These are phyloP conservation scores for Primulina tabacum DNA, from an alignment of 257 asterid genomes.

Conservation along the genomic window DNA sequence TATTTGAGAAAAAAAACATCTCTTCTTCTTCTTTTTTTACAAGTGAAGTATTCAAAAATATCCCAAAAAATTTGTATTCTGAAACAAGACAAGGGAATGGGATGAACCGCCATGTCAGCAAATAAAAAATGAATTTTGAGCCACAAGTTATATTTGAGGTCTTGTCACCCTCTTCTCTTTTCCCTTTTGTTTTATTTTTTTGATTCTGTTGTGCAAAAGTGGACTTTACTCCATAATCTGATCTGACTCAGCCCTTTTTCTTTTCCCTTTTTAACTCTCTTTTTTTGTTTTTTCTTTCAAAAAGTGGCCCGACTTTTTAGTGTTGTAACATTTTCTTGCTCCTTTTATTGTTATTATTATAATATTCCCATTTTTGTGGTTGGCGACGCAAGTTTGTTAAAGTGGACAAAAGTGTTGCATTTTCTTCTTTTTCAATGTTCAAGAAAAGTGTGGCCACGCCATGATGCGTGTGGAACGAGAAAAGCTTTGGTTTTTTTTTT, in stretches of 20 bases:
- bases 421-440: background rate
- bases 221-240: conserved; percentile 42
- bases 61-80: background rate
- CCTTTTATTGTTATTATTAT: background rate
- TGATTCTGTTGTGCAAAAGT: conserved; percentile 44
- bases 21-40: too few relatives aligned
- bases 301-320: conserved; percentile 24
- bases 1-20: background rate
- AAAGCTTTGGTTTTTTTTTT: too few relatives aligned
- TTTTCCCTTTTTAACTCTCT: background rate
- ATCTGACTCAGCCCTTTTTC: conserved; percentile 48
- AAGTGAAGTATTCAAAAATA: background rate
- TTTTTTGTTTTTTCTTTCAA: conserved; percentile 8
- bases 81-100: conserved; percentile 19
- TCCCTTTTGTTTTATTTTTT: conserved; percentile 35
- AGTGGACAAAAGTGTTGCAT: conserved; percentile 11
- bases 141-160: conserved; percentile 66
- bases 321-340: background rate
- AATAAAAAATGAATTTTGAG: conserved; percentile 32
- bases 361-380: conserved; percentile 33
- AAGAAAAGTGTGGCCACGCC: conserved; percentile 18
- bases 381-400: conserved; percentile 33
- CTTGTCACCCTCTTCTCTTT: conserved; percentile 32
- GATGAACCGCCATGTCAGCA: conserved; percentile 54
- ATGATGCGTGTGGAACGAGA: conserved; percentile 18